Conservation (phyloP, 176 grass and related monocot species). For the Panicum miliaceum region DNA sequence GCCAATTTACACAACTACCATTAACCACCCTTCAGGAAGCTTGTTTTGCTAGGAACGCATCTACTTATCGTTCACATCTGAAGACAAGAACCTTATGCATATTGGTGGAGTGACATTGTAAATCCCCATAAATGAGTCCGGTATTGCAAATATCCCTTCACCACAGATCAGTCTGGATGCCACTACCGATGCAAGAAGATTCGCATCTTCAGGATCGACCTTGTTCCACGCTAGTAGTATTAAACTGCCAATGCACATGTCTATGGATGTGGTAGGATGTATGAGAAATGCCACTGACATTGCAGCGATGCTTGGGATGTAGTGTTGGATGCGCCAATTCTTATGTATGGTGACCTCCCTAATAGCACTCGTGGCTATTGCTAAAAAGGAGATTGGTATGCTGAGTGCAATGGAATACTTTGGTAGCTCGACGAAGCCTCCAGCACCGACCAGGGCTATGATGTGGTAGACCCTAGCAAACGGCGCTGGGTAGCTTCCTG, state of each 20-base stretch:
- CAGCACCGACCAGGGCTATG: not conserved
- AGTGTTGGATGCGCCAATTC: constrained; percentile 1
- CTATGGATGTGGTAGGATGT: not conserved
- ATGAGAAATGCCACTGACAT: not conserved
- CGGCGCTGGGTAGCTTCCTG: not conserved
- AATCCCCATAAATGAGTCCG: not conserved
- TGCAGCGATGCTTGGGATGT: not conserved
- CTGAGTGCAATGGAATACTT: not conserved
- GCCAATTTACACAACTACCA: too few species aligned
- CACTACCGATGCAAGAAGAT: not conserved
- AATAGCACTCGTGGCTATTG: not conserved
- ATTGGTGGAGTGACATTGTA: not conserved
- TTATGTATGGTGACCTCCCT: not conserved
- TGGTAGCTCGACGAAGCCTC: not conserved
- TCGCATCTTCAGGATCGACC: not conserved
- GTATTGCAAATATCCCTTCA: constrained; percentile 7
- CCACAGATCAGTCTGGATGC: not conserved
- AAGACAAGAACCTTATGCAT: not conserved
- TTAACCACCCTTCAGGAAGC: too few species aligned
- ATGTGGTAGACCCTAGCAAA: not conserved
- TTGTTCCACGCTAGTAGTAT: not conserved
- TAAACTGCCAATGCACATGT: not conserved
- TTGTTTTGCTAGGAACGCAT: not conserved
- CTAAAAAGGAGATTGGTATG: not conserved
- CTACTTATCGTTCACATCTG: not conserved